Evolutionary conservation across 2,329 filamentous ascomycete species (phyloP), one percentile per base, ranked within the genome.

Genomic region (Fragosphaeria purpurea): DNA sequence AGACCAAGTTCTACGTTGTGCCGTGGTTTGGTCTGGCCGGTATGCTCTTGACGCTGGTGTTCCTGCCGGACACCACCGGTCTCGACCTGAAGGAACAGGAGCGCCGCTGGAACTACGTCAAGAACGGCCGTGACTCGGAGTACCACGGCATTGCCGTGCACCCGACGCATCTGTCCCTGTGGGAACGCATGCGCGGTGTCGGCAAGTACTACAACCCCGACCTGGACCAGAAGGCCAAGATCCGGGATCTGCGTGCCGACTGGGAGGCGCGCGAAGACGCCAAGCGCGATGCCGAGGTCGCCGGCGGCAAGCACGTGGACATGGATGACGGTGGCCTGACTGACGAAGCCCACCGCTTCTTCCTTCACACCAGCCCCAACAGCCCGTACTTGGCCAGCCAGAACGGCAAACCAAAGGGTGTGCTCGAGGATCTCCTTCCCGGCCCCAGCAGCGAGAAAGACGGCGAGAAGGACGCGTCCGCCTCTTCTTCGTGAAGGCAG

Each of bases 11-110:
- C 73, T 83, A 90, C 67, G 82, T 96, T 42, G 88, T 96, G 1
- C 89, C 91, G 22, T 96, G 91, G 91, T 96, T 95, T 66, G 91
- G 91, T 63, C 83, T 96, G 12, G 83, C 75, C 12, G 91, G 91
- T 59, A 87, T 93, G 71, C 59, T 96, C 33, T 67, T 96, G 53
- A 96, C 90, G 42, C 82, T 72, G 58, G 58, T 94, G 60, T 97
- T 88, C 77, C 82, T 97, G 35, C 91, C 91, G n/a, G 91, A 97
- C 65, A 97, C 91, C 60, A 96, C 90, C 8, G 91, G 91, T 51
- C 85, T 97, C 40, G 91, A 97, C 65, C 82, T 97, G 56, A 95
- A 95, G 76, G 91, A 97, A 69, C 90, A 96, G 71, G 91, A 97
- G 71, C 86, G 91, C 57, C 83, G 91, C 62, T 97, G 91, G 90